These are phyloP conservation scores for Lactifluus volemus DNA, from an alignment of 768 basidiomycete species.

Conservation along the genomic window DNA sequence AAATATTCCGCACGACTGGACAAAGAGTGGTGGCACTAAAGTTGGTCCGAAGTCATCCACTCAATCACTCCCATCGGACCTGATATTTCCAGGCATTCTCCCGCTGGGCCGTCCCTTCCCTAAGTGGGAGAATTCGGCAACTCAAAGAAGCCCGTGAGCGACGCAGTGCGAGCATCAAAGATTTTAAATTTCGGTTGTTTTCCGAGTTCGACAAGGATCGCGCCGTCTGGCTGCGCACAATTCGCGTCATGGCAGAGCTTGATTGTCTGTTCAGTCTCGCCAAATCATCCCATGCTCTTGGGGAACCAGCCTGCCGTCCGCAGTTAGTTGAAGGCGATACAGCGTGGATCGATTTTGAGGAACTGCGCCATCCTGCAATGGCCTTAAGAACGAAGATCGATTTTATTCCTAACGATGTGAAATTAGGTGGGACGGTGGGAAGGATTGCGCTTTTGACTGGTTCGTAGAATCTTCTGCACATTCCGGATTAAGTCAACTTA, in stretches of 20 bases:
- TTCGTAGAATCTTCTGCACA: constrained; percentile 24
- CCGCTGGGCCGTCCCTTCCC: constrained; percentile 71
- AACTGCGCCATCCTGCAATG: constrained; percentile 83
- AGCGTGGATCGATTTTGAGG: constrained; percentile 81
- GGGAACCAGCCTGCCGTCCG: constrained; percentile 91
- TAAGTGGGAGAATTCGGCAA: constrained; percentile 61
- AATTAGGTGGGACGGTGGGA: constrained; percentile 66
- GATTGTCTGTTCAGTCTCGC: constrained; percentile 92
- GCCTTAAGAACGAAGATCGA: constrained; percentile 53
- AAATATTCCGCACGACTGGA: constrained; percentile 77
- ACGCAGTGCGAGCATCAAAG: constrained; percentile 67
- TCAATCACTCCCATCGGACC: not conserved
- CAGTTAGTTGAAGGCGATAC: constrained; percentile 73
- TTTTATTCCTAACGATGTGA: constrained; percentile 93
- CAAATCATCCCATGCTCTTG: constrained; percentile 80
- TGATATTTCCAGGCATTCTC: constrained; percentile 43
- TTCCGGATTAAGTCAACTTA: not conserved
- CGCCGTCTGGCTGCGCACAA: constrained; percentile 69
- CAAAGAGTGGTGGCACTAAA: constrained; percentile 72
- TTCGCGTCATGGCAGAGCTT: constrained; percentile 86
- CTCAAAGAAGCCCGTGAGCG: constrained; percentile 94
- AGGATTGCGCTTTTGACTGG: constrained; percentile 85
- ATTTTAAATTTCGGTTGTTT: constrained; percentile 73
- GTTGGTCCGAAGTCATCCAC: constrained; percentile 30
- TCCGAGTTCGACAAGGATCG: constrained; percentile 79